These are phyloP conservation scores for Climacium dendroides DNA, from an alignment of 225 moss, liverwort and hornwort genomes.

Conservation along the genomic window DNA sequence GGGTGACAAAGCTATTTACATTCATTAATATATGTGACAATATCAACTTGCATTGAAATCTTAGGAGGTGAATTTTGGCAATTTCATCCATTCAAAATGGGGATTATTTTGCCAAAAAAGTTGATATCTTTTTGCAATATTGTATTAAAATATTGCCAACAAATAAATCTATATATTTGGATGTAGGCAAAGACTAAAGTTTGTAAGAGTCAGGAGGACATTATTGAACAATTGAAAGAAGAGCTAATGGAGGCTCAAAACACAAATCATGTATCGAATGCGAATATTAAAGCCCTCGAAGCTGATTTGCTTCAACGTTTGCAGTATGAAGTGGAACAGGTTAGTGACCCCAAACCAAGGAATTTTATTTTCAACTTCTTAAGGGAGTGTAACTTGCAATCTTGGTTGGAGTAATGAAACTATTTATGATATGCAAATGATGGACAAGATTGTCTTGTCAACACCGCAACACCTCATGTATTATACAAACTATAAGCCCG, in stretches of 20 bases:
- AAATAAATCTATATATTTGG: no score
- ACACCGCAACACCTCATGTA: rapidly evolving
- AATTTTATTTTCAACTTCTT: no score
- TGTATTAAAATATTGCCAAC: no score
- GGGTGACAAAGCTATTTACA: background rate
- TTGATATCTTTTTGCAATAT: no score
- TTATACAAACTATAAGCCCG: no score
- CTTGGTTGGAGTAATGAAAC: background rate
- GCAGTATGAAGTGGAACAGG: background rate
- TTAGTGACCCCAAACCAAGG: background rate
- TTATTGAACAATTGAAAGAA: background rate
- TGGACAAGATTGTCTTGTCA: no score
- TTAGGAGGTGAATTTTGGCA: background rate
- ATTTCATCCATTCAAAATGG: background rate
- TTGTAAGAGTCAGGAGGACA: background rate
- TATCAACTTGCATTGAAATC: background rate
- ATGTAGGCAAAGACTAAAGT: background rate
- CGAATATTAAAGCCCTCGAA: background rate
- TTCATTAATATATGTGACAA: background rate
- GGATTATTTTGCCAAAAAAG: background rate
- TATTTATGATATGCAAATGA: background rate
- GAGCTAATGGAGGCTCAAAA: constrained; percentile 11
- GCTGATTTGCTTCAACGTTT: background rate
- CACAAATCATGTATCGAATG: background rate
- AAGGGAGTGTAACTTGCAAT: background rate